Base-by-base conservation (phyloP, 495 filamentous ascomycete species). In the Podospora pseudocomata region DNA sequence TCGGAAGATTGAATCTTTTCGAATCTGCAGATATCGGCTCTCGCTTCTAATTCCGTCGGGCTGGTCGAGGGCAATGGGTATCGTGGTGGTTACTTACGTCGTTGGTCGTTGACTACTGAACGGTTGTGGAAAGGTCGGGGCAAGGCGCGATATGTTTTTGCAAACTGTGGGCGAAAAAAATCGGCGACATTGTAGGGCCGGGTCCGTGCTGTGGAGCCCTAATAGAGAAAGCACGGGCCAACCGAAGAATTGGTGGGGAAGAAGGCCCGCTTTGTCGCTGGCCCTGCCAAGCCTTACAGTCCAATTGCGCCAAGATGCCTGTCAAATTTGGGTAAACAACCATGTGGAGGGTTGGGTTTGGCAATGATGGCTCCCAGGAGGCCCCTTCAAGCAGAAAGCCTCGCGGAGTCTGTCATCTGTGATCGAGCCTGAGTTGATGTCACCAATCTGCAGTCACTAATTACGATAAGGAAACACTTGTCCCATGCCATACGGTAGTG, bases 141-240 rank as follows among this genome's bases (percentile, higher is more conserved):
- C 65, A 28, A 60, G 57, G 66, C 58, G 34, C 60, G 63, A 32
- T 32, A 68, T 39, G 64, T 72, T 74, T 76, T 77, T 72, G 74
- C 68, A 71, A 75, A 77, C 73, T 77, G 75, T 77, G 75, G 75
- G 75, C 68, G 75, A 74, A 74, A 73, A 63, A 66, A 71, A 68
- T 73, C 74, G 75, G 74, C 53, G 49, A 20, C 28, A 73, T 39
- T 57, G 74, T 77, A 73, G 65, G 27, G 54, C 71, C 75, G 75
- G 18, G 20, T 54, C 72, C 66, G 70, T 57, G 60, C 13, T 53
- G 44, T 65, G 64, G 64, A 69, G 44, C 72, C 70, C 65, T 72
- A 63, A 55, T 2, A 13, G 26, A 7, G 16, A 61, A 60, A 61
- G 59, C 59, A 61, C 59, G 26, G 59, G 32, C 23, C 59, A 49